phyloP scores from a whole-genome alignment of 371 early-diverging fungal species.

The Rhizomucor pusillus region DNA sequence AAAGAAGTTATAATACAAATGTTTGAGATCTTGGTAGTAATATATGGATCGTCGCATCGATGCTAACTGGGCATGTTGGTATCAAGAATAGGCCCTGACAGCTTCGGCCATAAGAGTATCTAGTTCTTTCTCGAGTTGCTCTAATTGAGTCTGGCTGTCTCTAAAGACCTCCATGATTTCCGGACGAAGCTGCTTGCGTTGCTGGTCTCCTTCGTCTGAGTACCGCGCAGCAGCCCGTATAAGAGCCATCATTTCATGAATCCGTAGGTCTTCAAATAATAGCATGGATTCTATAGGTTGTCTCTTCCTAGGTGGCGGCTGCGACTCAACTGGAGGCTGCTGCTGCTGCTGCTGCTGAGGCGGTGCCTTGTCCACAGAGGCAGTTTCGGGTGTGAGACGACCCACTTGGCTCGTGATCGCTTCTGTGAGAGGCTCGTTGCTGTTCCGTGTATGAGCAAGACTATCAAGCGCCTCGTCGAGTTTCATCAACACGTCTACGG shows the following conservation, averaged over 20 bases:
- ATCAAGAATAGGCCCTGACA: conserved; percentile 21
- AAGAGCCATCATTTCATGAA: conserved; percentile 50
- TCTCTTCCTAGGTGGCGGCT: not conserved
- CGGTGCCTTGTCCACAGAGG: not conserved
- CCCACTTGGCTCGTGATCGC: conserved; percentile 15
- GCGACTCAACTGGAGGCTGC: not conserved
- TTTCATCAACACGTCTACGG: conserved; percentile 19
- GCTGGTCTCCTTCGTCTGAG: conserved; percentile 18
- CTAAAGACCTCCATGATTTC: conserved; percentile 39
- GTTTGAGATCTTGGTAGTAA: no score
- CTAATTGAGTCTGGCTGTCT: conserved; percentile 34
- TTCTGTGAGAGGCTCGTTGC: conserved; percentile 23
- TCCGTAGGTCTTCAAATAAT: conserved; percentile 49
- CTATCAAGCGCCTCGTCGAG: conserved; percentile 22
- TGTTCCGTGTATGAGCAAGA: conserved; percentile 20
- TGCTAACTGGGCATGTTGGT: conserved; percentile 1
- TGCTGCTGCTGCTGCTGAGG: not conserved
- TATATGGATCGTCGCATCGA: no score
- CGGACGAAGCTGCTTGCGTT: conserved; percentile 18
- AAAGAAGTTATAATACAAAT: no score
- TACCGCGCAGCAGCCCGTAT: conserved; percentile 41
- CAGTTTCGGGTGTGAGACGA: conserved; percentile 3
- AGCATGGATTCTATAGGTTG: conserved; percentile 32
- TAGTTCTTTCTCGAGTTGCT: conserved; percentile 46
- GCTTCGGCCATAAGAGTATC: conserved; percentile 39